Evolutionary conservation across 2,329 filamentous ascomycete species (phyloP), one percentile per base, ranked within the genome.

Genomic region (Alternaria consortialis): DNA sequence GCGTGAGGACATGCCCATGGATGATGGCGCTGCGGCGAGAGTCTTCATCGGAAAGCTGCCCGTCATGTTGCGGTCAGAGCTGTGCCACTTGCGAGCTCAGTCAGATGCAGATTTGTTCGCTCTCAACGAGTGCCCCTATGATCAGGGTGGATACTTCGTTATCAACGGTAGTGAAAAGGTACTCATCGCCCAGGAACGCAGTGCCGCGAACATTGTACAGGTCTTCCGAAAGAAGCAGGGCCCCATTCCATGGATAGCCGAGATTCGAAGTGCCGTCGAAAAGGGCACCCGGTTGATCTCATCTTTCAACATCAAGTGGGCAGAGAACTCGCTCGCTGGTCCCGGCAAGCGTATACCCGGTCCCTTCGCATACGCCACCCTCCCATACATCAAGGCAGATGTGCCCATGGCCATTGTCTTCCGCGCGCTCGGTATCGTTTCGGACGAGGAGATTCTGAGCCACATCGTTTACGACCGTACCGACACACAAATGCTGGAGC

Each of bases 121-220:
- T 47, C 90, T 96, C 79, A 97, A 97, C 76, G 95, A 99, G 81
- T 99, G 95, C 70, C 95, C 95, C 0, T 99, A 97, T 79, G 95
- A 99, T 75, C 95, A 97, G 76, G 95, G 95, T 69, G 95, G 95
- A 68, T 99, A 99, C 81, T 99, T 99, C 76, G 93, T 99, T 73
- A 99, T 99, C 85, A 99, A 99, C 82, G 95, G 95, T 43, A 97
- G 92, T 80, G 95, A 99, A 78, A 99, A 99, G 85, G 95, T 99
- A 23, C 83, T 99, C 70, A 99, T 99, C 73, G 95, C 95, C 1
- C 95, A 99, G 79, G 95, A 99, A 80, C 91, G 95, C 64, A 97
- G 94, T 77, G 95, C 95, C 40, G 95, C 94, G 75, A 99, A 99
- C 76, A 99, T 98, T 60, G 95, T 99, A 5, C 95, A 99, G 81